A percentile compares a stretch with the other conserved stretches of the same genome.
Evolutionary conservation across 2,329 filamentous ascomycete species (phyloP).

Genomic region (Aspergillus ruber): DNA sequence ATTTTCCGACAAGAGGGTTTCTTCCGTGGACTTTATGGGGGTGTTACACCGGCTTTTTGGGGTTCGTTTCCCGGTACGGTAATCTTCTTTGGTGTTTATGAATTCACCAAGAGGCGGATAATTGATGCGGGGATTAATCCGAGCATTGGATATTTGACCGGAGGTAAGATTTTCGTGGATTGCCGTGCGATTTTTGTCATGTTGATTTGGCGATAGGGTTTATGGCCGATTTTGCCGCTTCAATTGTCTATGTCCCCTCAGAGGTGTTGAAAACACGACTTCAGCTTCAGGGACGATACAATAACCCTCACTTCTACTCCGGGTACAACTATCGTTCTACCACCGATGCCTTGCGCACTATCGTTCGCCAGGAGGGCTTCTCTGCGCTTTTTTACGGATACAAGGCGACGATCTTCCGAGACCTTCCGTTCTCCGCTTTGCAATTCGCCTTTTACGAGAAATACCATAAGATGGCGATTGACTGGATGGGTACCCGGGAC

Average conservation of each 20-base stretch:
- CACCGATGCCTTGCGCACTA: conserved; percentile 75
- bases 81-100: conserved; percentile 93
- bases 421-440: conserved; percentile 89
- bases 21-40: conserved; percentile 78
- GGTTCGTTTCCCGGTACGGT: conserved; percentile 92
- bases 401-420: conserved; percentile 88
- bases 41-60: conserved; percentile 83
- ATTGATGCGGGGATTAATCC: conserved; percentile 77
- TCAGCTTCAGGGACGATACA: conserved; percentile 88
- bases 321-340: conserved; percentile 95
- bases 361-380: conserved; percentile 73
- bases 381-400: conserved; percentile 92
- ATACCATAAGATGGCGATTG: conserved; percentile 72
- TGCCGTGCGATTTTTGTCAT: background rate
- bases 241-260: conserved; percentile 89
- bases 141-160: conserved; percentile 76
- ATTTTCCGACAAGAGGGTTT: conserved; percentile 92
- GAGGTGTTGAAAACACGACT: conserved; percentile 97
- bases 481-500: conserved; percentile 71
- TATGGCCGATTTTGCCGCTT: conserved; percentile 84
- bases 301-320: conserved; percentile 88
- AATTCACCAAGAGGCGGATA: conserved; percentile 86
- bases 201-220: conserved; percentile 55
- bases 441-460: conserved; percentile 99
- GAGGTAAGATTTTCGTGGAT: conserved; percentile 50